Evolutionary conservation across 768 basidiomycete species (phyloP).

Genomic region (Inosperma sp.): DNA sequence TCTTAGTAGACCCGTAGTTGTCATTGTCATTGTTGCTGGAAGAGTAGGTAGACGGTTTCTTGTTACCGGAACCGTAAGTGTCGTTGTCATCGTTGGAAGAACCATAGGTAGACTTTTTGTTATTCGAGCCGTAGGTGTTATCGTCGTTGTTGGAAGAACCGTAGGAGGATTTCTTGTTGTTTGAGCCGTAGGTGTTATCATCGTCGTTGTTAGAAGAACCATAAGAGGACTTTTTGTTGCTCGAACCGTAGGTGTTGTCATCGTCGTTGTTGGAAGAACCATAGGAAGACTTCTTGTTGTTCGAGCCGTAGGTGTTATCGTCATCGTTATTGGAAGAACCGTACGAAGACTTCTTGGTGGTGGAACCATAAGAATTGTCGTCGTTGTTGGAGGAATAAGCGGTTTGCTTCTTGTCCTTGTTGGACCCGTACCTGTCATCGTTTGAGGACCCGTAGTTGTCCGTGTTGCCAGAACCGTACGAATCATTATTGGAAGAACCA

Average conservation of each 20-base stretch:
- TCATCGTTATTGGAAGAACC: constrained; percentile 8
- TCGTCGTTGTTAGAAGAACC: constrained; percentile 16
- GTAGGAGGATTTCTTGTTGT: constrained; percentile 16
- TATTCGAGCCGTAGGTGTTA: constrained; percentile 22
- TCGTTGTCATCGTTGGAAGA: too few species aligned
- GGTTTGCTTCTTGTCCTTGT: neutral
- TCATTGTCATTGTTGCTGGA: too few species aligned
- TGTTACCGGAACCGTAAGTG: too few species aligned
- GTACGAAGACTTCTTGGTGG: constrained; percentile 16
- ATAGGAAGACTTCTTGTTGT: constrained; percentile 15
- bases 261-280: constrained; percentile 17
- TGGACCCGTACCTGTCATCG: constrained; percentile 23
- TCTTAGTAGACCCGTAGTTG: too few species aligned
- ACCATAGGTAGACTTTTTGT: too few species aligned
- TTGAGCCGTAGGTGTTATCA: constrained; percentile 22
- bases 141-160: constrained; percentile 16
- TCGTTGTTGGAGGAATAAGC: constrained; percentile 18
- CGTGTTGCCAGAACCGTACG: constrained; percentile 22
- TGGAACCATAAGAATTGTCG: constrained; percentile 19
- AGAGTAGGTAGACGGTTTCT: too few species aligned
- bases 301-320: constrained; percentile 11
- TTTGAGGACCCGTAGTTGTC: constrained; percentile 22
- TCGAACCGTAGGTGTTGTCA: constrained; percentile 7
- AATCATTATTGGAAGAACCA: constrained; percentile 4
- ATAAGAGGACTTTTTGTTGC: constrained; percentile 13